Percentiles rank a stretch among this genome's conserved stretches.
Evolutionary conservation across 345 rosid genomes (phyloP).

Genomic region (Rhizophora mangle): DNA sequence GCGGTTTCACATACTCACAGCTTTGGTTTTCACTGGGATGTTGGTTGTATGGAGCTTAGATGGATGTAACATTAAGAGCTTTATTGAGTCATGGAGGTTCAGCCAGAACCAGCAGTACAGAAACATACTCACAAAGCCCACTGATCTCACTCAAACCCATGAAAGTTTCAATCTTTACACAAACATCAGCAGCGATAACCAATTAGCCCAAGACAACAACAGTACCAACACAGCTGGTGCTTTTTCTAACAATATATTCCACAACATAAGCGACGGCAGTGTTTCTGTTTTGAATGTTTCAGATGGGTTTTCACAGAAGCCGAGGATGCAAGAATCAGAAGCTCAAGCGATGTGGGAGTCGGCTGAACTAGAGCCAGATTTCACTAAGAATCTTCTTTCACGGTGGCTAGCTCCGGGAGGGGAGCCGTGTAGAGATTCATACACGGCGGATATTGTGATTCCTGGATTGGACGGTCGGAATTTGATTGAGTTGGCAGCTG

Average conservation of each 20-base stretch:
- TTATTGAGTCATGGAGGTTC: constrained; percentile 57
- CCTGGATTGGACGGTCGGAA: constrained; percentile 53
- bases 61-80: constrained; percentile 47
- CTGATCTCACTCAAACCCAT: constrained; percentile 15
- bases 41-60: constrained; percentile 73
- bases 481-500: constrained; percentile 52
- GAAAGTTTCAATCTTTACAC: neutral
- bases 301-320: constrained; percentile 10
- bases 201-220: constrained; percentile 10
- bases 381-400: constrained; percentile 46
- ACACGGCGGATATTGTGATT: constrained; percentile 52
- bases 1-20: constrained; percentile 63
- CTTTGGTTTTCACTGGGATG: constrained; percentile 57
- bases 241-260: neutral
- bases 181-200: constrained; percentile 10
- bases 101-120: constrained; percentile 25
- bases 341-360: constrained; percentile 44
- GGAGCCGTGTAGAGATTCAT: constrained; percentile 55
- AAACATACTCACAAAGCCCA: neutral
- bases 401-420: constrained; percentile 72
- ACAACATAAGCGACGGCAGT: neutral
- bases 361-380: constrained; percentile 44
- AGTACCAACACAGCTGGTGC: neutral
- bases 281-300: constrained; percentile 14
- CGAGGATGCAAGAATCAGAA: constrained; percentile 3